These are phyloP conservation scores for Aspergillus persii DNA, from an alignment of 2,329 filamentous ascomycete genomes.

Conservation along the genomic window DNA sequence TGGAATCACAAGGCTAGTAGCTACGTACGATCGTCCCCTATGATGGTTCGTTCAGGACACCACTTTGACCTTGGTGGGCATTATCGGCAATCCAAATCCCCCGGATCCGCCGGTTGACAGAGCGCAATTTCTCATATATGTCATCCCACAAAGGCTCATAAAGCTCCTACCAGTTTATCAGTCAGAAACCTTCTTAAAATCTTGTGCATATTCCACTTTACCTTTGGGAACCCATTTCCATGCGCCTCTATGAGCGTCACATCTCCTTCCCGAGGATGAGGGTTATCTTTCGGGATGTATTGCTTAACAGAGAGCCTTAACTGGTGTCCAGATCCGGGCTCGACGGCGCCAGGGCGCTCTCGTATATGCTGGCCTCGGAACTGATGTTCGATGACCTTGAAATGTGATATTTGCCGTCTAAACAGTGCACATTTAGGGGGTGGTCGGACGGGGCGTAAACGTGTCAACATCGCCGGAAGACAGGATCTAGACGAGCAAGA, in stretches of 20 bases:
- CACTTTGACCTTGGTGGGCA: conserved; percentile 71
- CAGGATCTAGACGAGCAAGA: too few relatives aligned
- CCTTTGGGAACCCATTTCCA: conserved; percentile 84
- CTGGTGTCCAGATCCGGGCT: conserved; percentile 58
- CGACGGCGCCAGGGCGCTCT: conserved; percentile 50
- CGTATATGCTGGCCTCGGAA: conserved; percentile 52
- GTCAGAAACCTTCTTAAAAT: neutral
- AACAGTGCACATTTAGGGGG: neutral
- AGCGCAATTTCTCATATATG: conserved; percentile 55
- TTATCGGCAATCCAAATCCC: conserved; percentile 80
- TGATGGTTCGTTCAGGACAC: conserved; percentile 67
- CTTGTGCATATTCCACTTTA: conserved; percentile 26
- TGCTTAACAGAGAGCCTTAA: conserved; percentile 74
- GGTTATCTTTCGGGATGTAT: conserved; percentile 69
- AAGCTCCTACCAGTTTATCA: conserved; percentile 59
- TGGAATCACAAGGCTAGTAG: too few relatives aligned
- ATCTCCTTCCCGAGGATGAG: conserved; percentile 62
- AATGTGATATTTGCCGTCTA: neutral
- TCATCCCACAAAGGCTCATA: conserved; percentile 87
- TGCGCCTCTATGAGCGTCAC: conserved; percentile 77
- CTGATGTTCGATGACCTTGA: conserved; percentile 7
- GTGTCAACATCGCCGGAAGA: neutral
- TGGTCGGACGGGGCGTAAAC: neutral
- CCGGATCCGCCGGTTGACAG: conserved; percentile 62
- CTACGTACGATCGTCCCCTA: conserved; percentile 73